Conservation (phyloP, 208 protist genomes). For the Porcisia deanei region DNA sequence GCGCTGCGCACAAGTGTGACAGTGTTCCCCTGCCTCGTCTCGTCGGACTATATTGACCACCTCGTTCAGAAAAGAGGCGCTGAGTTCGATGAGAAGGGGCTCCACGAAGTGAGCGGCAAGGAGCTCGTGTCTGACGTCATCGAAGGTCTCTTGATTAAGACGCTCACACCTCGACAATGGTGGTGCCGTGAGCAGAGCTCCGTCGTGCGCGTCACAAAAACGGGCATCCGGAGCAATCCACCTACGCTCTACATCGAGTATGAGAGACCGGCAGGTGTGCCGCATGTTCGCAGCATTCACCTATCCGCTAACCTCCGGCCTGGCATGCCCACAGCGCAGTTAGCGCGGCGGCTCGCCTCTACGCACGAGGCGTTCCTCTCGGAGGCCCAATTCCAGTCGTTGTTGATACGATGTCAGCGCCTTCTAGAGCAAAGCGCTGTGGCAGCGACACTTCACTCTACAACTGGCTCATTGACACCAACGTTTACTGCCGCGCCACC, state of each 20-base stretch:
- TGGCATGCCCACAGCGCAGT: constrained; percentile 38
- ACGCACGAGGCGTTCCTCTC: constrained; percentile 63
- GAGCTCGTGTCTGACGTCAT: constrained; percentile 50
- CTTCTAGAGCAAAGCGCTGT: constrained; percentile 24
- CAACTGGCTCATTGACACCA: not conserved
- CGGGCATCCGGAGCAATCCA: constrained; percentile 47
- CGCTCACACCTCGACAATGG: constrained; percentile 61
- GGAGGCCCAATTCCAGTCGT: constrained; percentile 59
- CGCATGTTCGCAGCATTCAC: constrained; percentile 43
- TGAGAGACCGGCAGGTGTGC: constrained; percentile 14
- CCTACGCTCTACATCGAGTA: constrained; percentile 67
- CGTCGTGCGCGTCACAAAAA: constrained; percentile 18
- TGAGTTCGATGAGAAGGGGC: constrained; percentile 19
- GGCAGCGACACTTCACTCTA: not conserved
- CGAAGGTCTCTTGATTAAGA: constrained; percentile 46
- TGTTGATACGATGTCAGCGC: constrained; percentile 67
- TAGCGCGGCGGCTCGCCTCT: constrained; percentile 53
- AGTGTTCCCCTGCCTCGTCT: constrained; percentile 62
- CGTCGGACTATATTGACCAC: constrained; percentile 26
- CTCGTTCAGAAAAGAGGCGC: constrained; percentile 40
- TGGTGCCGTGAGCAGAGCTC: constrained; percentile 30
- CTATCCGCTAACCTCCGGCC: constrained; percentile 32
- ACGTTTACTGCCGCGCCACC: not conserved
- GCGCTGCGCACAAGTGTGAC: constrained; percentile 68
- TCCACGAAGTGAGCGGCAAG: constrained; percentile 37